Conservation (phyloP, 2,329 filamentous ascomycete species). For the Fusarium sp. region DNA sequence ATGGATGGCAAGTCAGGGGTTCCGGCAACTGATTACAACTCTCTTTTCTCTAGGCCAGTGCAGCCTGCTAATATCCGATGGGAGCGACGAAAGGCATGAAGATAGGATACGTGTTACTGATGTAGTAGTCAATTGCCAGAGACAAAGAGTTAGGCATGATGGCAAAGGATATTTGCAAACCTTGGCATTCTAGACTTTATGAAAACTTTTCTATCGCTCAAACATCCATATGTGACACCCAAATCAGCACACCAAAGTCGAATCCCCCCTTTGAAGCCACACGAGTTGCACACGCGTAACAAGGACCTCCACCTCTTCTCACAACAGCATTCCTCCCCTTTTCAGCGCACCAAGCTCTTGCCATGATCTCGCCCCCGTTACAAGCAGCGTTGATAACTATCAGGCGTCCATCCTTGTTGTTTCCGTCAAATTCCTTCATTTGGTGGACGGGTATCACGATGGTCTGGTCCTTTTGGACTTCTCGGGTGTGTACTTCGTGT, state of each 20-base stretch:
- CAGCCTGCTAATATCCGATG: conserved; percentile 49
- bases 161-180: not conserved
- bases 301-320: conserved; percentile 2
- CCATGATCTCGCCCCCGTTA: conserved; percentile 1
- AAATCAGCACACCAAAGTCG: not conserved
- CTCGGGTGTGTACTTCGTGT: not conserved
- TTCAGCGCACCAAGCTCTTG: conserved; percentile 13
- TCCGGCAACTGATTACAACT: conserved; percentile 73
- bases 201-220: not conserved
- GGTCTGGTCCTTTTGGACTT: not conserved
- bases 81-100: conserved; percentile 39
- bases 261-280: not conserved
- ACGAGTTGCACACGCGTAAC: conserved; percentile 11
- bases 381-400: conserved; percentile 9
- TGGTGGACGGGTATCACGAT: not conserved
- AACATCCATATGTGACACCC: not conserved
- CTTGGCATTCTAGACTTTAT: not conserved
- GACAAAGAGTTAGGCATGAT: not conserved
- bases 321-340: conserved; percentile 7
- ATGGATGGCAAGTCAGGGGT: conserved; percentile 65
- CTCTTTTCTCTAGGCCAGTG: conserved; percentile 53
- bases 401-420: not conserved
- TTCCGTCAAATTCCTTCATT: not conserved
- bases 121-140: not conserved
- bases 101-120: not conserved